Evolutionary conservation across 2,329 filamentous ascomycete genomes (phyloP).

Genomic region (Myotisia sp.): DNA sequence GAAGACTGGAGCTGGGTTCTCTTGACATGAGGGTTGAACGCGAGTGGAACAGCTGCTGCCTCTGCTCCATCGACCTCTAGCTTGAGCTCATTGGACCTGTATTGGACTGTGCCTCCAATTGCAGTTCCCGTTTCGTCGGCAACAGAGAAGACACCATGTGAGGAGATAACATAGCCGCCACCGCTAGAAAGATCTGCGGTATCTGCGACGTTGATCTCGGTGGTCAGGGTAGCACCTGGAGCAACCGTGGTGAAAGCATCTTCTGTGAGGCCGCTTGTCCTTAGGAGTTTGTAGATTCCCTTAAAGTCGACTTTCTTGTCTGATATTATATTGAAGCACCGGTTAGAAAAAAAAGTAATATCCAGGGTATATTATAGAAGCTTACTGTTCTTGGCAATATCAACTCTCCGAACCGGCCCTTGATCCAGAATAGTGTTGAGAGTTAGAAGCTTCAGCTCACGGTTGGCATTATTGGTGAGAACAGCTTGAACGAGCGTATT

Average conservation of each 20-base stretch:
- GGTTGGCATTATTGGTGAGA: slow-evolving; percentile 8
- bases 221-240: slow-evolving; percentile 6
- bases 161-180: slow-evolving; percentile 6
- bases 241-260: slow-evolving; percentile 6
- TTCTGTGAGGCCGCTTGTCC: slow-evolving; percentile 3
- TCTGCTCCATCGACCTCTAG: slow-evolving; percentile 44
- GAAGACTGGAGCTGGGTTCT: slow-evolving; percentile 22
- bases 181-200: slow-evolving; percentile 9
- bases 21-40: slow-evolving; percentile 24
- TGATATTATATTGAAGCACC: neutral
- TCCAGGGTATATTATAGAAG: neutral
- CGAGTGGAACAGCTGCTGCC: slow-evolving; percentile 38
- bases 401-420: slow-evolving; percentile 6
- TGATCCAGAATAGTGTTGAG: slow-evolving; percentile 9
- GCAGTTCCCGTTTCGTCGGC: slow-evolving; percentile 26
- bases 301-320: slow-evolving; percentile 7
- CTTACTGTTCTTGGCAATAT: slow-evolving; percentile 9
- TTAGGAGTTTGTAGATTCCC: slow-evolving; percentile 4
- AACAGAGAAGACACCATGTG: slow-evolving; percentile 6
- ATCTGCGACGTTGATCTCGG: slow-evolving; percentile 7
- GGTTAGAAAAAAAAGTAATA: neutral
- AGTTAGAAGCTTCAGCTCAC: slow-evolving; percentile 4
- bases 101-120: slow-evolving; percentile 42
- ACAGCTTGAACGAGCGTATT: slow-evolving; percentile 9
- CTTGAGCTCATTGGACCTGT: slow-evolving; percentile 45